Evolutionary conservation across 805 yeast genomes (phyloP).

Genomic region (Candida tibetensis): DNA sequence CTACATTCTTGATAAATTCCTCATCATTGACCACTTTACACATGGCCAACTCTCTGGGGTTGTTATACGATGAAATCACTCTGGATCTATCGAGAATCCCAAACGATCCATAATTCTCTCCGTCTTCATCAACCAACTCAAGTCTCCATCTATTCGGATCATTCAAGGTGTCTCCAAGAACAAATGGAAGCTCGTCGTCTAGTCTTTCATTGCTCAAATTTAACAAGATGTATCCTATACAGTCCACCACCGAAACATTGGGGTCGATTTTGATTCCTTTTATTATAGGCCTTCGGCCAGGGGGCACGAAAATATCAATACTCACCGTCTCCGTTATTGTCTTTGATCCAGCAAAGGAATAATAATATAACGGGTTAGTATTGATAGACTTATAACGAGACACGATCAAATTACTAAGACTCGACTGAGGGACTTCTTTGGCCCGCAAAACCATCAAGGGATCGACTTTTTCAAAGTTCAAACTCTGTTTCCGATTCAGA

Average conservation of each 20-base stretch:
- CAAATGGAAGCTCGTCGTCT: background rate
- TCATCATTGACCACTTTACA: conserved; percentile 51
- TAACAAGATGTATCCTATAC: conserved; percentile 39
- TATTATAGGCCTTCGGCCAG: conserved; percentile 25
- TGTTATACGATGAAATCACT: conserved; percentile 65
- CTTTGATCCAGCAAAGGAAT: conserved; percentile 34
- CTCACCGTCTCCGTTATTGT: conserved; percentile 14
- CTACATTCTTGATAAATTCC: conserved; percentile 48
- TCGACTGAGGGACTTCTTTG: conserved; percentile 22
- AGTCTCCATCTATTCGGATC: conserved; percentile 72
- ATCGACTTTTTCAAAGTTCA: conserved; percentile 22
- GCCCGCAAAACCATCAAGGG: conserved; percentile 6
- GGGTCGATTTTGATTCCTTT: conserved; percentile 22
- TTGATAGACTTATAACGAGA: conserved; percentile 32
- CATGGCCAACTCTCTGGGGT: conserved; percentile 74
- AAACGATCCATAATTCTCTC: conserved; percentile 89
- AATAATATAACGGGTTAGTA: conserved; percentile 45
- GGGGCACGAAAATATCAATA: conserved; percentile 34
- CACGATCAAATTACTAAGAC: conserved; percentile 44
- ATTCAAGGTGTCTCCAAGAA: background rate
- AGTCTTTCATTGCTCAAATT: conserved; percentile 11
- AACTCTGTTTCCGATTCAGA: conserved; percentile 5
- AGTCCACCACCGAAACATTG: conserved; percentile 33
- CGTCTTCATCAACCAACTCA: conserved; percentile 88
- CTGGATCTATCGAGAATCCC: conserved; percentile 79